These are phyloP conservation scores for Solanum hybrid DNA, from an alignment of 305 asterid species.

Conservation along the genomic window DNA sequence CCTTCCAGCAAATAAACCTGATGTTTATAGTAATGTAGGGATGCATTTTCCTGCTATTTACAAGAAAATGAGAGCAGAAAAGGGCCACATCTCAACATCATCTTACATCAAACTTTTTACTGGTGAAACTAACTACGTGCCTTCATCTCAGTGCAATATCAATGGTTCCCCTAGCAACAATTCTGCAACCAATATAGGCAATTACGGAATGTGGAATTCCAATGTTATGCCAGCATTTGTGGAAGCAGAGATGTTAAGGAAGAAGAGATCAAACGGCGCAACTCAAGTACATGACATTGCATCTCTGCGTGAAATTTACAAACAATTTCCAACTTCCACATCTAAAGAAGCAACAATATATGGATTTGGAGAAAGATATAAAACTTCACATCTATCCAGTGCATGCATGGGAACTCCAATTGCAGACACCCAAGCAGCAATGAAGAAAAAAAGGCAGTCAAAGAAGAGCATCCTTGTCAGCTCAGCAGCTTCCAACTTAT, in stretches of 20 bases:
- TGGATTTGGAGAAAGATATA: conserved; percentile 16
- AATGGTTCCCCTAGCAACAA: conserved; percentile 11
- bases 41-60: conserved; percentile 44
- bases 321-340: conserved; percentile 28
- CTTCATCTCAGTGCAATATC: conserved; percentile 22
- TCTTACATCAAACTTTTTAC: conserved; percentile 22
- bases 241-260: conserved; percentile 30
- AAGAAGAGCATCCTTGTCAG: conserved; percentile 35
- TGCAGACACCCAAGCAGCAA: conserved; percentile 30
- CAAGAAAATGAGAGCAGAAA: conserved; percentile 65
- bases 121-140: conserved; percentile 18
- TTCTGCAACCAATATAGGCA: conserved; percentile 12
- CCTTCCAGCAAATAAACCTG: conserved; percentile 19
- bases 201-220: conserved; percentile 19
- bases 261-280: conserved; percentile 43
- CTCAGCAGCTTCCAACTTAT: conserved; percentile 24
- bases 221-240: conserved; percentile 27
- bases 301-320: conserved; percentile 27
- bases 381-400: conserved; percentile 22
- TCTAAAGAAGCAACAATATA: conserved; percentile 16
- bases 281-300: conserved; percentile 40
- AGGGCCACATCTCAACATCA: conserved; percentile 25
- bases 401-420: conserved; percentile 47
- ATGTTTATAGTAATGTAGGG: conserved; percentile 20
- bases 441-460: conserved; percentile 49